phyloP scores from a whole-genome alignment of 306 rosid genomes.

The Prunus davidiana region DNA sequence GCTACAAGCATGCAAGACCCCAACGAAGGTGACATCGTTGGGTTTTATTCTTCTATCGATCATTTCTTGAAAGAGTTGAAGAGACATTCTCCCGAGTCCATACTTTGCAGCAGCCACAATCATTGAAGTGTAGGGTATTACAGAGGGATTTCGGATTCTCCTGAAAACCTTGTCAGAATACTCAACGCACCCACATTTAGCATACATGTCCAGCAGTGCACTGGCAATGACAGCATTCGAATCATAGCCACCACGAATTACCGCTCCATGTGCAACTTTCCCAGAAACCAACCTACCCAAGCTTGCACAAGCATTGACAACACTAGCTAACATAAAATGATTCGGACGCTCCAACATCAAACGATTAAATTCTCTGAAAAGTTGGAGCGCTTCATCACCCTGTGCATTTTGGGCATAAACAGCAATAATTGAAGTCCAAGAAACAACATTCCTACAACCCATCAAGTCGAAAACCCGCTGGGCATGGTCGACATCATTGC shows the following conservation, averaged over 20 bases:
- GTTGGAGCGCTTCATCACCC: constrained; percentile 50
- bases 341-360: constrained; percentile 41
- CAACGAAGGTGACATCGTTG: constrained; percentile 70
- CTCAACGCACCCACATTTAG: constrained; percentile 66
- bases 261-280: constrained; percentile 61
- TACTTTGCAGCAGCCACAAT: constrained; percentile 81
- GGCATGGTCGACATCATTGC: constrained; percentile 57
- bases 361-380: constrained; percentile 50
- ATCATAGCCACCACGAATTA: constrained; percentile 50
- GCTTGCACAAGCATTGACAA: constrained; percentile 70
- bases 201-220: constrained; percentile 89
- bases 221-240: constrained; percentile 57
- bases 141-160: constrained; percentile 52
- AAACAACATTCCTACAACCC: constrained; percentile 57
- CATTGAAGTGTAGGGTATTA: constrained; percentile 73
- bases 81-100: constrained; percentile 68
- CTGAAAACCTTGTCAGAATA: constrained; percentile 60
- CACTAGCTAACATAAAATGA: constrained; percentile 73
- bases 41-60: constrained; percentile 53
- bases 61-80: constrained; percentile 71
- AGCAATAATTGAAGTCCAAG: constrained; percentile 90
- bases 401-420: constrained; percentile 68
- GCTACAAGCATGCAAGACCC: constrained; percentile 83
- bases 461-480: constrained; percentile 54
- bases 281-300: constrained; percentile 65